A percentile compares a stretch with the other conserved stretches of the same genome.
Evolutionary conservation across 805 yeast genomes (phyloP).

Genomic region (Allodekkera sacchari): DNA sequence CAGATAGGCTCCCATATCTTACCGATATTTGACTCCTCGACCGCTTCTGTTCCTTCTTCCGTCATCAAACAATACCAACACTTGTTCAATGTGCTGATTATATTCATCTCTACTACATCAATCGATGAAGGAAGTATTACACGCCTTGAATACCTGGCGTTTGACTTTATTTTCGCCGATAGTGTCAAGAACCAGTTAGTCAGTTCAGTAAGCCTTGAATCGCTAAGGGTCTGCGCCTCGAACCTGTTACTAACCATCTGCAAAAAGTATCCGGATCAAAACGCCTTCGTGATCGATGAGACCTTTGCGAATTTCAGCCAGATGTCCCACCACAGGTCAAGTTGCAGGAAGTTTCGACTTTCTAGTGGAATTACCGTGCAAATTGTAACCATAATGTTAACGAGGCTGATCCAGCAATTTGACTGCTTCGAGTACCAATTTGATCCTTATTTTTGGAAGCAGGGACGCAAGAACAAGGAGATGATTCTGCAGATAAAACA

Average conservation of each 20-base stretch:
- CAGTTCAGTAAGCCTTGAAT: slow-evolving; percentile 9
- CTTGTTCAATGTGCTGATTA: neutral
- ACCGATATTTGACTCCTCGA: neutral
- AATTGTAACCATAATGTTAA: slow-evolving; percentile 35
- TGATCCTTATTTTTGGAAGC: slow-evolving; percentile 17
- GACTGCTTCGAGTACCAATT: slow-evolving; percentile 10
- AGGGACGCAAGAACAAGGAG: slow-evolving; percentile 8
- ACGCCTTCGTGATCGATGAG: slow-evolving; percentile 55
- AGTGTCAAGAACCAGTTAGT: slow-evolving; percentile 4
- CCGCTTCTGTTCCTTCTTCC: no score
- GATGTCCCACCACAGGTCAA: slow-evolving; percentile 36
- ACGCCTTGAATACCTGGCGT: slow-evolving; percentile 46
- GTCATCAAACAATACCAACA: neutral
- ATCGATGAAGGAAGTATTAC: slow-evolving; percentile 30
- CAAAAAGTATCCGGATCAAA: slow-evolving; percentile 37
- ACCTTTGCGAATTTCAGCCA: slow-evolving; percentile 42
- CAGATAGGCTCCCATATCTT: slow-evolving; percentile 11
- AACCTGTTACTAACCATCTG: slow-evolving; percentile 31
- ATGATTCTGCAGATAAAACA: slow-evolving; percentile 2
- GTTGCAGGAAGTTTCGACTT: slow-evolving; percentile 35
- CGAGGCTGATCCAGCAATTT: slow-evolving; percentile 31
- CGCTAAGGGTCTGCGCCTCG: slow-evolving; percentile 22
- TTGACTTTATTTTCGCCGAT: slow-evolving; percentile 34
- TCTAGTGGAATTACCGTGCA: slow-evolving; percentile 41
- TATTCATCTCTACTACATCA: slow-evolving; percentile 1